Conservation (phyloP, 306 rosid species). For the Castanospermum australe region DNA sequence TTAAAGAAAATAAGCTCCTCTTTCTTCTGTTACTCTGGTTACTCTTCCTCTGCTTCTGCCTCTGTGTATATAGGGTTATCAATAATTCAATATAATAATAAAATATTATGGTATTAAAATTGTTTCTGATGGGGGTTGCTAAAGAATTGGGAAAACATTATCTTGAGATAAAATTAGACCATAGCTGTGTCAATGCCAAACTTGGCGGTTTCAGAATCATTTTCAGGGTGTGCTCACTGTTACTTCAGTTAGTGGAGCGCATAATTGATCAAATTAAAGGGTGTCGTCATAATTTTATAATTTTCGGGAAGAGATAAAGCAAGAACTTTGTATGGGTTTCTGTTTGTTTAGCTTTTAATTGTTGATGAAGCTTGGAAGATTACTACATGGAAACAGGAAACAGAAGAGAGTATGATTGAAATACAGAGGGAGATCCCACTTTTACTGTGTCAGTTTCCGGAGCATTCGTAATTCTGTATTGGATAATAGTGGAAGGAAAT, state of each 20-base stretch:
- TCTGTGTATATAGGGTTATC: slow-evolving; percentile 28
- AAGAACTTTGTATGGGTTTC: slow-evolving; percentile 11
- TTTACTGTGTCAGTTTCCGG: slow-evolving; percentile 2
- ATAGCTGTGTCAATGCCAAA: neutral
- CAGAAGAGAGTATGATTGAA: neutral
- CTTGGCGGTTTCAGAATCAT: neutral
- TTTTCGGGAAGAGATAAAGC: slow-evolving; percentile 24
- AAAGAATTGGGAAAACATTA: too few relatives aligned
- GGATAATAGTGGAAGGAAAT: slow-evolving; percentile 30
- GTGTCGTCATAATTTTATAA: slow-evolving; percentile 6
- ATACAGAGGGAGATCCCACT: slow-evolving; percentile 12
- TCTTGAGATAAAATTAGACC: slow-evolving; percentile 3
- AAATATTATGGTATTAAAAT: neutral
- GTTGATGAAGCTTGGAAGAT: slow-evolving; percentile 20
- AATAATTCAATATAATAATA: neutral
- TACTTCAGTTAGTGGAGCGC: neutral
- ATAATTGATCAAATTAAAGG: neutral
- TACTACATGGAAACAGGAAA: neutral
- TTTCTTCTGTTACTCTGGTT: neutral
- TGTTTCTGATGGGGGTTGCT: neutral
- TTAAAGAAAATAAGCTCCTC: neutral
- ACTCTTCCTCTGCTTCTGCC: neutral
- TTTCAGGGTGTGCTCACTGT: neutral
- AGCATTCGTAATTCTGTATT: slow-evolving; percentile 19
- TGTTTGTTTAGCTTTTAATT: slow-evolving; percentile 13